A percentile compares a stretch with the other conserved stretches of the same genome.
Evolutionary conservation across 2,329 filamentous ascomycete genomes (phyloP).

Genomic region (Ophiocordyceps camponoti-leonardi): DNA sequence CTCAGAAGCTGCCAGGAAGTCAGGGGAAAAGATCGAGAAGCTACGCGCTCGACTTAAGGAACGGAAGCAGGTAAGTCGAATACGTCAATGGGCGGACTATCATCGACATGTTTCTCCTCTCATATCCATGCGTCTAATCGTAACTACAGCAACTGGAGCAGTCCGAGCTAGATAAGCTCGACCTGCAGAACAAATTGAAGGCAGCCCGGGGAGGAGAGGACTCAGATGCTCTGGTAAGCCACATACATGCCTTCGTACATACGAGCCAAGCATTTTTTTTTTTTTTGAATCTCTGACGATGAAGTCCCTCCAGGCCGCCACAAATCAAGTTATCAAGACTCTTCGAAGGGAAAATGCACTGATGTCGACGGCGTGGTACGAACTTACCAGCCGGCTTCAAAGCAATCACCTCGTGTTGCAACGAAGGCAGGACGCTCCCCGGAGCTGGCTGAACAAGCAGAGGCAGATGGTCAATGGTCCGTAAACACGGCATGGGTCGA

Average conservation of each 20-base stretch:
- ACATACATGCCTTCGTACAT: not conserved
- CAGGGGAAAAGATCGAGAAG: constrained; percentile 38
- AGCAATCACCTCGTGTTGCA: constrained; percentile 70
- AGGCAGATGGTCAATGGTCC: constrained; percentile 50
- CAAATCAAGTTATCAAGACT: constrained; percentile 43
- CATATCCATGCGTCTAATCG: not conserved
- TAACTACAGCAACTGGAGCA: constrained; percentile 36
- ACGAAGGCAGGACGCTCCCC: constrained; percentile 54
- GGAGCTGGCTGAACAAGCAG: constrained; percentile 76
- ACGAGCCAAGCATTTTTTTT: not conserved
- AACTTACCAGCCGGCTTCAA: constrained; percentile 60
- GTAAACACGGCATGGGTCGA: constrained; percentile 23
- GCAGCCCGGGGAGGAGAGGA: constrained; percentile 30
- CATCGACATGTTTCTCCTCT: not conserved
- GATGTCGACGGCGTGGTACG: constrained; percentile 75
- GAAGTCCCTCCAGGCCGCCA: constrained; percentile 21
- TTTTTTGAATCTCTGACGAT: not conserved
- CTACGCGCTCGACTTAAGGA: constrained; percentile 35
- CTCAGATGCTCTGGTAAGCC: constrained; percentile 28
- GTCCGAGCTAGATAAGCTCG: constrained; percentile 36
- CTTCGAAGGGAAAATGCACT: constrained; percentile 63
- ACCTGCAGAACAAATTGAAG: constrained; percentile 37
- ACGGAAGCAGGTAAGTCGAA: constrained; percentile 38
- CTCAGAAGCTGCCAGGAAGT: constrained; percentile 21
- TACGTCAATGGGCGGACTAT: not conserved